Conservation (phyloP, 257 asterid species). For the Lavandula angustifolia region DNA sequence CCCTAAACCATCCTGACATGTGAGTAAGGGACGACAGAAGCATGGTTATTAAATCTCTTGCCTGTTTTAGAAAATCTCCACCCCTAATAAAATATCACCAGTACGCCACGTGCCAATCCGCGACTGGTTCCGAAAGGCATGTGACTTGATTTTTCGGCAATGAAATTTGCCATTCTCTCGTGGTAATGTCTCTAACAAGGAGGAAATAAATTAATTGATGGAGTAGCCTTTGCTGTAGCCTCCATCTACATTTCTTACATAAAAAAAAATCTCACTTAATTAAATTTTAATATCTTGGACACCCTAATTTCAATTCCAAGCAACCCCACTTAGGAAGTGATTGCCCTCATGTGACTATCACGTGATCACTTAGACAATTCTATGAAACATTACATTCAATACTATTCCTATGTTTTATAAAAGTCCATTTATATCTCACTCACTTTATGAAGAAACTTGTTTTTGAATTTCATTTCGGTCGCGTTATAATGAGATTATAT, state of each 20-base stretch:
- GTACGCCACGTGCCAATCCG: conserved; percentile 54
- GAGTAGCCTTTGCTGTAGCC: conserved; percentile 32
- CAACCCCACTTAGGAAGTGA: conserved; percentile 26
- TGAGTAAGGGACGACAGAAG: conserved; percentile 54
- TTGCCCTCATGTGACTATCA: conserved; percentile 34
- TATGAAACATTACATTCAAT: not conserved
- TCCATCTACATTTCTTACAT: conserved; percentile 25
- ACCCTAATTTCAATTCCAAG: too few species aligned
- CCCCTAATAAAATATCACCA: conserved; percentile 37
- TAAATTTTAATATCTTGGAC: too few species aligned
- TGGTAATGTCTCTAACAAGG: conserved; percentile 77
- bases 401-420: not conserved
- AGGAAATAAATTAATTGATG: conserved; percentile 46
- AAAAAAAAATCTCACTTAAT: not conserved
- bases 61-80: conserved; percentile 42
- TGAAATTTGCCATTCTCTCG: conserved; percentile 54
- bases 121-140: conserved; percentile 50
- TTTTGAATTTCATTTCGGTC: too few species aligned
- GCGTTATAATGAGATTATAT: too few species aligned
- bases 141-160: conserved; percentile 60
- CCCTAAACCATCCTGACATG: conserved; percentile 36
- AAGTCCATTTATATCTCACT: too few species aligned
- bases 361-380: conserved; percentile 30
- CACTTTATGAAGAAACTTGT: too few species aligned
- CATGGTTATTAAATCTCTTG: conserved; percentile 48